Base-by-base conservation (phyloP, 2,329 filamentous ascomycete genomes). In the Arthrobotrys iridis region DNA sequence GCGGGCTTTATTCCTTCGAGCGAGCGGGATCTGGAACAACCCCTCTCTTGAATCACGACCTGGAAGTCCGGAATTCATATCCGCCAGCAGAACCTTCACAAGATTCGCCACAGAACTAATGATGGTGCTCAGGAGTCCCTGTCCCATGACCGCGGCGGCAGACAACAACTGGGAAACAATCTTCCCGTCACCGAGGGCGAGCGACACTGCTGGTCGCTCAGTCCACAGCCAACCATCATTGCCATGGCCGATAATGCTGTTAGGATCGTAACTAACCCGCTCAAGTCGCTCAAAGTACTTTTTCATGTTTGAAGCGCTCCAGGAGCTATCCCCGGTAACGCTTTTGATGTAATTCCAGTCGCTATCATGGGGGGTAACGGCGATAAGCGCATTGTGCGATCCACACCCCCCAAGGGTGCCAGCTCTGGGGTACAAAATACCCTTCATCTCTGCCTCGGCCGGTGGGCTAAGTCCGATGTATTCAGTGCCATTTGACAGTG, bases 391-490 rank as follows among this genome's bases (percentile, higher is more conserved):
- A 26, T 78, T 78, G 18, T 78, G 77, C 13, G 60, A 81, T 1
- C 81, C 80, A 30, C 85, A 86, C 0, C 85, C 85, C 7, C 85
- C 84, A 0, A 86, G 81, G 0, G 84, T 83, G 4, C 83, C 84
- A 0, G 84, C 82, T 1, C 85, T 82, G 0, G 85, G 85, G 65
- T 86, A 86, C 65, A 84, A 80, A 6, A 84, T 82, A 8, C 85
- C 85, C 48, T 85, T 81, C 41, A 82, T 81, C 30, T 80, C 80
- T 0, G 85, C 81, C 0, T 80, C 83, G 0, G 79, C 77, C 0
- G 84, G 84, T 0, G 84, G 85, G 15, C 81, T 75, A 0, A 80
- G 77, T 6, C 83, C 83, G 65, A 82, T 80, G 41, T 82, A 85
- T 4, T 81, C 73, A 24, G 79, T 78, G 1, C 84, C 84, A 22